Base-by-base conservation (phyloP, 106 monocot species). In the Phalaenopsis equestris region DNA sequence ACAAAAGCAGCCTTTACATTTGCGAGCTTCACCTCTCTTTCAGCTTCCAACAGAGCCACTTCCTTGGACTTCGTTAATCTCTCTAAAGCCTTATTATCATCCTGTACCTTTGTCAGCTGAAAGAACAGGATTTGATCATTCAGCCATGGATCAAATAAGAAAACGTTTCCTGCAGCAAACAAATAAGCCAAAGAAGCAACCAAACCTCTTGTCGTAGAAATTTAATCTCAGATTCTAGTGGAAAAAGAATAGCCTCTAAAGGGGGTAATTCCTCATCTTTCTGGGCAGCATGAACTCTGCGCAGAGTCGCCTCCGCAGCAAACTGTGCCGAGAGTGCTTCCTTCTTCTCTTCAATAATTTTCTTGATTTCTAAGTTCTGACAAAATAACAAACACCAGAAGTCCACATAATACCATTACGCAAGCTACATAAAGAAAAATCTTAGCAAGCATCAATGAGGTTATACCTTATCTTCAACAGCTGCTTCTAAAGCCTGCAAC, bases 201-300 rank as follows among this genome's bases (percentile, higher is more conserved):
- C 48, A 16, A 78, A 93, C 93, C 91, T 91, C 91, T 81, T 83
- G 93, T 57, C 83, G 81, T 72, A 93, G 79, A 78, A 89, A 77
- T 41, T 86, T 93, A 24, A 91, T 93, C 72, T 94, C 94, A 80
- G 94, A 91, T 82, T 94, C 94, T 48, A 94, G 91, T n/a, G 94
- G 94, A 21, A 80, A 81, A 81, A 95, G 92, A 81, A 94, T 91
- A 64, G 82, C 84, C 72, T 95, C 95, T 38, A 95, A 64, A 19
- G 88, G 84, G n/a, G 92, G 95, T 11, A 89, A 41, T 9, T 92
- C 95, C 57, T 95, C 95, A 84, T 95, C 95, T 56, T 90, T 95
- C 58, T 92, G 95, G 77, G 90, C 88, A 76, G 95, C 92, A 92
- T 95, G 92, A 74, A 95, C 95, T 81, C 95, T 85, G 74, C 91